Percentiles rank a stretch among this genome's conserved stretches.
These are phyloP conservation scores for Rhamnella rubrinervis DNA, from an alignment of 331 rosid species.

Conservation along the genomic window DNA sequence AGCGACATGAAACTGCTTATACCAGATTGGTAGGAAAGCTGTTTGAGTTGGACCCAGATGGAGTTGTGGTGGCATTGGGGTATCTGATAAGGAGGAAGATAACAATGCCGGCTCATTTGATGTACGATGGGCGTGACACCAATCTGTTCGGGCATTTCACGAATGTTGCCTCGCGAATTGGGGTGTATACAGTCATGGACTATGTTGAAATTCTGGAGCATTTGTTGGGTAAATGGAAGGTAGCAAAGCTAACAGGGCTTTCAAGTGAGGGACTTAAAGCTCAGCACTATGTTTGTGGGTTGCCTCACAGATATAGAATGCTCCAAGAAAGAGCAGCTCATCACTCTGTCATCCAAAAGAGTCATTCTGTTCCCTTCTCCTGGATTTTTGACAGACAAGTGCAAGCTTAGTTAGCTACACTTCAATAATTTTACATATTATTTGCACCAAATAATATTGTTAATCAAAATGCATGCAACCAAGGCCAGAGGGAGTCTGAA, in stretches of 20 bases:
- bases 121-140: constrained; percentile 11
- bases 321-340: constrained; percentile 1
- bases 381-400: constrained; percentile 15
- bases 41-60: constrained; percentile 13
- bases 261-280: not conserved
- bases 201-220: constrained; percentile 9
- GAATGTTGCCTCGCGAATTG: constrained; percentile 4
- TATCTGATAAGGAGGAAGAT: constrained; percentile 7
- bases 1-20: constrained; percentile 11
- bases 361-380: not conserved
- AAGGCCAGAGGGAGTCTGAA: no score
- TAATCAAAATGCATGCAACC: no score
- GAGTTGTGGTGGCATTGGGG: constrained; percentile 6
- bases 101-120: constrained; percentile 12
- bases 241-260: constrained; percentile 10
- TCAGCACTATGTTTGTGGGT: constrained; percentile 12
- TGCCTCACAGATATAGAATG: not conserved
- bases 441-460: no score
- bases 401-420: not conserved
- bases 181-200: constrained; percentile 9
- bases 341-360: not conserved
- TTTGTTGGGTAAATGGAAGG: constrained; percentile 3
- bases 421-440: no score
- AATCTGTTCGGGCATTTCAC: constrained; percentile 12
- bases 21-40: constrained; percentile 3